Percentiles rank a stretch among this genome's conserved stretches.
phyloP scores from a whole-genome alignment of 169 alveolate species.

The Plasmodium gonderi region DNA sequence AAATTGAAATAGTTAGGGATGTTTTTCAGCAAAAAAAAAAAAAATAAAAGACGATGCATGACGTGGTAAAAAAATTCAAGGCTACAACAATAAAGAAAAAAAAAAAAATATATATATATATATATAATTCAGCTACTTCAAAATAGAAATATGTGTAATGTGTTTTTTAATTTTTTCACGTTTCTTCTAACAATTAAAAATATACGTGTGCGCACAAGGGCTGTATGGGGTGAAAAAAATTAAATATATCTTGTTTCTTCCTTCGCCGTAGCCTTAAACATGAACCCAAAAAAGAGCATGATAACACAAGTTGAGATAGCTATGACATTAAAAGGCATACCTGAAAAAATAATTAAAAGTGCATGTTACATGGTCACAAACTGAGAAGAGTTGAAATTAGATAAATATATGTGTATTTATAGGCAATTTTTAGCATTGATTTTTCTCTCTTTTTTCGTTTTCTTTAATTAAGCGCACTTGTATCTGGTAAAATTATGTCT shows the following conservation, averaged over 20 bases:
- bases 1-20: slow-evolving; percentile 7
- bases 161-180: not conserved
- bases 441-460: not conserved
- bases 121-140: not conserved
- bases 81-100: not conserved
- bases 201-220: too few relatives aligned
- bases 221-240: not conserved
- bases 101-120: not conserved
- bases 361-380: not conserved
- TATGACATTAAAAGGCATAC: slow-evolving; percentile 75
- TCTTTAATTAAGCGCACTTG: slow-evolving; percentile 44
- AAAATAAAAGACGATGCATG: slow-evolving; percentile 7
- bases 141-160: not conserved
- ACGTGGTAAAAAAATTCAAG: not conserved
- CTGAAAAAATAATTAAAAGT: slow-evolving; percentile 18
- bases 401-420: slow-evolving; percentile 9
- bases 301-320: slow-evolving; percentile 69
- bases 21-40: too few relatives aligned
- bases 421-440: not conserved
- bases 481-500: slow-evolving; percentile 59
- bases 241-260: slow-evolving; percentile 70
- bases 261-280: slow-evolving; percentile 68
- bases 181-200: slow-evolving; percentile 35
- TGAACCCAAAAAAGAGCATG: slow-evolving; percentile 72
- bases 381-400: not conserved